Base-by-base conservation (phyloP, 495 filamentous ascomycete genomes). In the Penicillium desertorum region DNA sequence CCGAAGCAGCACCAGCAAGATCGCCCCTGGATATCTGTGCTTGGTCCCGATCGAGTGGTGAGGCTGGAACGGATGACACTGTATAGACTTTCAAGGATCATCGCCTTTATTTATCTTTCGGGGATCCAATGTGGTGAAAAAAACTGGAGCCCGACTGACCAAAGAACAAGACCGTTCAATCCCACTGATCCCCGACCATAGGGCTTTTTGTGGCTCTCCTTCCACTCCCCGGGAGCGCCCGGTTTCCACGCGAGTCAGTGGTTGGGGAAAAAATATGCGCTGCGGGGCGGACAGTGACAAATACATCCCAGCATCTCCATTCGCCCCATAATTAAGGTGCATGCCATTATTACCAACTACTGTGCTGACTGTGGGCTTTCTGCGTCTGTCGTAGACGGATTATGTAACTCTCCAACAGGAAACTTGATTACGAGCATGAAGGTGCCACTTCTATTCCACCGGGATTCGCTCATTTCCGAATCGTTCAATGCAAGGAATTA, bases 211-310 rank as follows among this genome's bases (percentile, higher is more conserved):
- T 34, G 54, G 41, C 45, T 56, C 45, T 56, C 17, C 17, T 58
- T 58, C 19, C 20, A n/a, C 6, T 45, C 37, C 5, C 59, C 61
- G 46, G 56, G 43, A 39, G 56, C 59, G 57, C 62, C 56, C 63
- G 57, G 25, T 56, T 41, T 16, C 60, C 65, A 65, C 53, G 57
- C 60, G 47, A 65, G 59, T 45, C 61, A 34, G 59, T 64, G 61
- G 59, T 57, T 63, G 57, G 63, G 46, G 50, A 45, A 39, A 14
- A 22, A 12, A 11, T 9, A 14, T 30, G 10, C 36, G 27, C 16
- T 27, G 36, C 9, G n/a, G 45, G 45, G 27, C 42, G 0, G 10
- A 4, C 23, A 9, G 16, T 55, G 44, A 56, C 46, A 46, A 60
- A 56, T 57, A 48, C 16, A 16, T 10, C 20, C 19, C 29, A 11